Conservation (phyloP, 805 yeast species). For the Dipodascus geniculatus region DNA sequence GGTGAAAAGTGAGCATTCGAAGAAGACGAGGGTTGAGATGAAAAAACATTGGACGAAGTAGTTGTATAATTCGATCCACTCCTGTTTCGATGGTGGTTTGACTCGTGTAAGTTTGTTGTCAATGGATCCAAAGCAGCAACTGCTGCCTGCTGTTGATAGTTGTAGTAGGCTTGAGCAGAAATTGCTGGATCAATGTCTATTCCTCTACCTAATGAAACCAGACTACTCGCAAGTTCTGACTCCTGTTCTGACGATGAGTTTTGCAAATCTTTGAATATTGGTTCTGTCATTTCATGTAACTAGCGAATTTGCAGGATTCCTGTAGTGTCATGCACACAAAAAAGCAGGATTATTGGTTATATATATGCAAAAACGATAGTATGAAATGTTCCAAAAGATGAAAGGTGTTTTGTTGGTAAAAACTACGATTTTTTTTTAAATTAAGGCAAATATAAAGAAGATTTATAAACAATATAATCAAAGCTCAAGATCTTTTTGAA, state of each 20-base stretch:
- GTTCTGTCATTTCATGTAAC: not conserved
- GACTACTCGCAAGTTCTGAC: not conserved
- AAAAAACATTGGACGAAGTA: not conserved
- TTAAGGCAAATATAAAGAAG: slow-evolving; percentile 1
- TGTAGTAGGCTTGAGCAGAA: not conserved
- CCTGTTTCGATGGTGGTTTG: not conserved
- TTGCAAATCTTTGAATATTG: not conserved
- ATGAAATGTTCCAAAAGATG: not conserved
- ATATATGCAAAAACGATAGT: not conserved
- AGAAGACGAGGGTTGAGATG: not conserved
- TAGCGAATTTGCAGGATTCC: not conserved
- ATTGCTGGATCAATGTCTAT: not conserved
- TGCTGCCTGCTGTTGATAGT: not conserved
- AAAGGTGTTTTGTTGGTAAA: not conserved
- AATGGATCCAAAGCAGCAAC: not conserved
- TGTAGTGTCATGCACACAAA: not conserved
- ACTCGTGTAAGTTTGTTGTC: not conserved
- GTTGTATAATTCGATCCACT: not conserved
- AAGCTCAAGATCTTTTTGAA: not conserved
- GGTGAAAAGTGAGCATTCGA: not conserved
- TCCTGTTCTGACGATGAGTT: not conserved
- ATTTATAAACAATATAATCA: not conserved
- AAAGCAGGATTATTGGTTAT: not conserved
- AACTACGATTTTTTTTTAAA: not conserved
- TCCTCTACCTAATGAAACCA: not conserved